Base-by-base conservation (phyloP, 2,329 filamentous ascomycete species). In the Aspergillus proliferans region DNA sequence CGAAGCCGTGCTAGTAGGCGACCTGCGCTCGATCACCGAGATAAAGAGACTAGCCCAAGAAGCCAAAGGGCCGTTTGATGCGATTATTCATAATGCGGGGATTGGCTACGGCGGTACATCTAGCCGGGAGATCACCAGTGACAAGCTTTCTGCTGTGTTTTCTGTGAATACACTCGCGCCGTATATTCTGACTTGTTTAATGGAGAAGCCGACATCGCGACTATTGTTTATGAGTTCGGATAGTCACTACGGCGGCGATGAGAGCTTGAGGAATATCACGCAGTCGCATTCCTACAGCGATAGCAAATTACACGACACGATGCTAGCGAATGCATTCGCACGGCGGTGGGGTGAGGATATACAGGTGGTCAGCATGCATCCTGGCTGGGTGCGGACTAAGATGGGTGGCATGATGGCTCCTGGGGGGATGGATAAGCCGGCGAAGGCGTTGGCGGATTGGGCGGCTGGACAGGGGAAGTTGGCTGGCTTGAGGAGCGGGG, bases 71-170 rank as follows among this genome's bases (percentile, higher is more conserved):
- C 66, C 71, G 0, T 82, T 78, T 58, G 81, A 83, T 58, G 70
- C 71, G 21, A 68, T 83, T 12, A 70, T 83, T 15, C 80, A 83
- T 67, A 83, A 83, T 52, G 80, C 80, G 0, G 80, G 78, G 2
- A 76, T 74, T 48, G 73, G 73, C 14, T 69, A 61, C 39, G 71
- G 64, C 51, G 47, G 53, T 5, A 67, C 62, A 3, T 59, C 60
- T 8, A 59, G 55, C 14, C 64, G 58, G 46, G 73, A 73, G 49
- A 67, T 61, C 12, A 78, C 74, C 0, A 60, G 57, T 4, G 74
- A 79, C 38, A 72, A 71, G 8, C 67, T 80, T 19, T 74, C 77
- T 0, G 68, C 70, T 1, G 67, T 80, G 1, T 77, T 81, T 43
- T 72, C 77, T 0, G 77, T 82, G 42, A 83, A 83, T 55, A 78